A percentile compares a stretch with the other conserved stretches of the same genome.
Evolutionary conservation across 257 asterid species (phyloP).

Genomic region (Gardenia jasminoides): DNA sequence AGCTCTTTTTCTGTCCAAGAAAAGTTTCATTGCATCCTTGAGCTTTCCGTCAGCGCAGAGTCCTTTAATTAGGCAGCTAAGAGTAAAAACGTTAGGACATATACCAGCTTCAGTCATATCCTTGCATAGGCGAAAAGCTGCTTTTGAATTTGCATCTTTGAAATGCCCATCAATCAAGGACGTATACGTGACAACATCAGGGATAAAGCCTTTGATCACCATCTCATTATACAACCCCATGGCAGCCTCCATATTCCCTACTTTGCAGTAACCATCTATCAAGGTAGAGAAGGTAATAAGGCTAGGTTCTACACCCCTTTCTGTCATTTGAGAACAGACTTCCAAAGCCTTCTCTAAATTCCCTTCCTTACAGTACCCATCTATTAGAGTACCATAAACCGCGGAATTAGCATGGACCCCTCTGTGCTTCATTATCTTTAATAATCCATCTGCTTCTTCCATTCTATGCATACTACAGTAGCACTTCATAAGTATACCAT

Average conservation of each 20-base stretch:
- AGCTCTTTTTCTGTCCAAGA: slow-evolving; percentile 40
- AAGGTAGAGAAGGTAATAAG: slow-evolving; percentile 55
- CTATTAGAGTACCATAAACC: slow-evolving; percentile 58
- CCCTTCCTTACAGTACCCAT: slow-evolving; percentile 29
- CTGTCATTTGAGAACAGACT: slow-evolving; percentile 61
- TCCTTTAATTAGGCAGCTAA: slow-evolving; percentile 58
- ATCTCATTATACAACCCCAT: slow-evolving; percentile 67
- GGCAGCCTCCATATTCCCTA: slow-evolving; percentile 59
- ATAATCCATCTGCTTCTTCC: slow-evolving; percentile 55
- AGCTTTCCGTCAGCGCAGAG: slow-evolving; percentile 59
- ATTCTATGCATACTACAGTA: slow-evolving; percentile 44
- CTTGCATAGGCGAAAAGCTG: slow-evolving; percentile 56
- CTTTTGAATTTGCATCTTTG: slow-evolving; percentile 52
- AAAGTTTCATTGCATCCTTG: slow-evolving; percentile 47
- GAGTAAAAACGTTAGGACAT: slow-evolving; percentile 46
- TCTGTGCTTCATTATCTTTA: slow-evolving; percentile 38
- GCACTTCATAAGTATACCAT: slow-evolving; percentile 64
- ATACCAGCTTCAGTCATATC: slow-evolving; percentile 59
- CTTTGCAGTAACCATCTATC: slow-evolving; percentile 64
- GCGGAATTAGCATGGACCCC: slow-evolving; percentile 38
- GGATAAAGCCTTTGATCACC: slow-evolving; percentile 55
- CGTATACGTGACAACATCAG: slow-evolving; percentile 70
- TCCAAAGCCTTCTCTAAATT: slow-evolving; percentile 58
- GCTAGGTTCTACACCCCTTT: slow-evolving; percentile 49
- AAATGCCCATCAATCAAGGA: slow-evolving; percentile 68